Conservation (phyloP, 1,284 basidiomycete species). For the Pascua sp. region DNA sequence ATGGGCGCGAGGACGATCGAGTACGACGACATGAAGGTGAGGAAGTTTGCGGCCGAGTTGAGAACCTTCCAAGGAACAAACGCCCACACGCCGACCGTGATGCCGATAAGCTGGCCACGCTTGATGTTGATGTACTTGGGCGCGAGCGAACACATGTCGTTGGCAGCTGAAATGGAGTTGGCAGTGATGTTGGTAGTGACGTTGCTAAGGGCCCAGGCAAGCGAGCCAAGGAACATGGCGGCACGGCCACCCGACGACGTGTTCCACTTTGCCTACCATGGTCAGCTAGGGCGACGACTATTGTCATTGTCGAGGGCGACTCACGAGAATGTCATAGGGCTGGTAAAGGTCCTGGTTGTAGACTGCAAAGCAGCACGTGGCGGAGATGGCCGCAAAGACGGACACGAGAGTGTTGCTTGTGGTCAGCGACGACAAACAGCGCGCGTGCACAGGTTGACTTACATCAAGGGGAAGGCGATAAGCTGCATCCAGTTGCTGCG, state of each 20-base stretch:
- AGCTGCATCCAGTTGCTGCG: conserved; percentile 13
- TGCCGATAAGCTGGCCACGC: conserved; percentile 69
- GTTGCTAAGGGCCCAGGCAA: conserved; percentile 64
- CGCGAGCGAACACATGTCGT: conserved; percentile 64
- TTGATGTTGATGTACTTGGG: conserved; percentile 66
- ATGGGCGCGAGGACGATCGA: conserved; percentile 44
- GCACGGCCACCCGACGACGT: conserved; percentile 44
- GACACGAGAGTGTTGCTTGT: conserved; percentile 22
- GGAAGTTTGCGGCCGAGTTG: conserved; percentile 38
- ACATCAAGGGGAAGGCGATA: conserved; percentile 13
- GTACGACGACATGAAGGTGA: conserved; percentile 46
- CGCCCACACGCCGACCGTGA: conserved; percentile 66
- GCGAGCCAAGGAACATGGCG: conserved; percentile 71
- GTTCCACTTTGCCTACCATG: conserved; percentile 9
- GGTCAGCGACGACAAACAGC: neutral
- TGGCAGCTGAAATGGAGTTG: conserved; percentile 69
- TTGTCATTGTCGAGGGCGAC: no score
- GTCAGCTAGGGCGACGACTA: no score
- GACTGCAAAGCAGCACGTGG: conserved; percentile 30
- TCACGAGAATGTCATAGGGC: conserved; percentile 27
- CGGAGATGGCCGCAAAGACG: conserved; percentile 43
- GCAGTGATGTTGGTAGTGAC: conserved; percentile 68
- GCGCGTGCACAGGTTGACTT: neutral
- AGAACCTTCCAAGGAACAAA: conserved; percentile 45
- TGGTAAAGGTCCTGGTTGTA: conserved; percentile 55